Base-by-base conservation (phyloP, 768 basidiomycete genomes). In the Tubosaeta brunneosetosa region DNA sequence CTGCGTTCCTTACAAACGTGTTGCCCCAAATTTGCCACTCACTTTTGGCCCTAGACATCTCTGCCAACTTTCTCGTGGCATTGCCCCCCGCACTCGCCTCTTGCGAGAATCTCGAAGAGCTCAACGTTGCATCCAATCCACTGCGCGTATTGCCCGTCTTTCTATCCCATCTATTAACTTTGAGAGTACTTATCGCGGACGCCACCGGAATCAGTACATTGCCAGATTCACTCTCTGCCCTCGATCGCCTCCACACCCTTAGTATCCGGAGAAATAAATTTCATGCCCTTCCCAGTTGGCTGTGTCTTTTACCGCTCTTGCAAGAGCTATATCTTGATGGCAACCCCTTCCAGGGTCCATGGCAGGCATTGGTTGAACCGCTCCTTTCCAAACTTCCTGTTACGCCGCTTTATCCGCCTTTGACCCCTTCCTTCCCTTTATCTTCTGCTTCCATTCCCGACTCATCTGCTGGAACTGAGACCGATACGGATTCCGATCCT, bases 301-400 rank as follows among this genome's bases (percentile, higher is more conserved):
- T 99, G 43, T 92, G 91, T 67, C 80, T 91, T 27, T 77, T 99
- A n/a, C 80, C 84, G 17, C 78, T 79, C 29, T 75, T 99, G 44
- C 91, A 95, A 68, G 88, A 85, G 2, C 73, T 99, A 3, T 87
- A 86, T 58, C 83, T 99, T n/a, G 95, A 98, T 57, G 88, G 85
- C 16, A 99, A 99, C 67, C 93, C 94, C 8, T 97, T 99, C 71
- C 89, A 91, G 61, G 90, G 89, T 8, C 90, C 91, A 1, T 97
- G 94, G 91, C 84, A 86, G 64, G 85, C 89, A 31, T 76, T 99
- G 49, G 84, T 97, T 25, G 88, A 88, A 52, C 92, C 94, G 1
- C 75, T 97, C 44, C 74, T 94, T 9, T 77, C 84, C 48, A 83
- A 83, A 63, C 66, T 73, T 22, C 80, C 84, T 25, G 69, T 77